Evolutionary conservation across 106 monocot genomes (phyloP).

Genomic region (Allium cepa): DNA sequence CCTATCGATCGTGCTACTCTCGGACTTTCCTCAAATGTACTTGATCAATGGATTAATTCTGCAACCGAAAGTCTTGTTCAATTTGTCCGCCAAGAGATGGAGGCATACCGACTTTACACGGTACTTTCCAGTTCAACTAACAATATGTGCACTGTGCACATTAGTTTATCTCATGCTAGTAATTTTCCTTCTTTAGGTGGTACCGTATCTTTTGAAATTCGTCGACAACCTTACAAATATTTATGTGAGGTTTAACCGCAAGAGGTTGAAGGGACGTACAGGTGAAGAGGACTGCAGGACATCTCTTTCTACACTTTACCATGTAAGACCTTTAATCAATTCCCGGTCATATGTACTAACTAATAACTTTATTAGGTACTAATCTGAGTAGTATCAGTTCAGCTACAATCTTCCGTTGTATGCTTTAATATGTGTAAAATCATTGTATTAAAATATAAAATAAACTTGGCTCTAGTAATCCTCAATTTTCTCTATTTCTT

Average conservation of each 20-base stretch:
- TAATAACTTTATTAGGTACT: too few species aligned
- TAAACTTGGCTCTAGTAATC: too few species aligned
- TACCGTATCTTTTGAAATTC: slow-evolving; percentile 90
- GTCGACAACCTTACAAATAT: slow-evolving; percentile 96
- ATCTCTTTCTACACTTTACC: slow-evolving; percentile 90
- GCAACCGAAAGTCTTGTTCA: slow-evolving; percentile 91
- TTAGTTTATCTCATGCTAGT: background rate
- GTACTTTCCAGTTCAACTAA: slow-evolving; percentile 15
- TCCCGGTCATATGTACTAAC: too few species aligned
- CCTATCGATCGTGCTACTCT: slow-evolving; percentile 49
- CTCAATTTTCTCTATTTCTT: too few species aligned
- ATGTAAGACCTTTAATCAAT: slow-evolving; percentile 41
- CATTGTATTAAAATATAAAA: too few species aligned
- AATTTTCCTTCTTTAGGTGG: slow-evolving; percentile 45
- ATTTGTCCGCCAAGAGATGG: slow-evolving; percentile 97
- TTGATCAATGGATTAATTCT: slow-evolving; percentile 99
- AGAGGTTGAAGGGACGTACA: slow-evolving; percentile 92
- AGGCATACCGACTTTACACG: slow-evolving; percentile 94
- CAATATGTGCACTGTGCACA: background rate
- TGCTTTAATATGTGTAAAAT: background rate
- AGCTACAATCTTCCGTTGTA: background rate
- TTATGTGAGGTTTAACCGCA: slow-evolving; percentile 97
- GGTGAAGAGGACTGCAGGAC: slow-evolving; percentile 90
- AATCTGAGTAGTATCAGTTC: too few species aligned
- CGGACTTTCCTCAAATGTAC: slow-evolving; percentile 76